Percentiles rank a stretch among this genome's conserved stretches.
Evolutionary conservation across 768 basidiomycete genomes (phyloP).

Genomic region (Tubosaeta sp.): DNA sequence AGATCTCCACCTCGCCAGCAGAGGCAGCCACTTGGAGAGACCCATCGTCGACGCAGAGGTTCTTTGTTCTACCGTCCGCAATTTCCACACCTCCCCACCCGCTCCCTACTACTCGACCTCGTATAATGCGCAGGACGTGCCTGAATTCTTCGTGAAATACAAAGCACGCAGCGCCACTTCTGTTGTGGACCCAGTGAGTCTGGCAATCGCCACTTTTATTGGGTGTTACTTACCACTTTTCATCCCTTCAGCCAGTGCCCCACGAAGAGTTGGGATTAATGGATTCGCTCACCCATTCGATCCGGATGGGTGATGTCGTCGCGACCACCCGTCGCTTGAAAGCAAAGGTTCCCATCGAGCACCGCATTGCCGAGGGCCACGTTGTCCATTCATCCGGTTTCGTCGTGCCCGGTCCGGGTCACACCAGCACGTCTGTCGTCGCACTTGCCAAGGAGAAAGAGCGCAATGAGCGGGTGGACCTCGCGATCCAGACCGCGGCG

Average conservation of each 20-base stretch:
- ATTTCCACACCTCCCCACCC: conserved; percentile 22
- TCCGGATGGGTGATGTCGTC: conserved; percentile 21
- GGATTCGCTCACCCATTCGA: conserved; percentile 18
- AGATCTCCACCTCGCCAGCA: conserved; percentile 34
- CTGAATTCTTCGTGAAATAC: conserved; percentile 26
- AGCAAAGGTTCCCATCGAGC: conserved; percentile 28
- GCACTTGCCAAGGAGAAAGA: conserved; percentile 23
- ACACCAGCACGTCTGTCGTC: conserved; percentile 20
- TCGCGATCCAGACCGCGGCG: conserved; percentile 26
- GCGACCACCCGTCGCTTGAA: conserved; percentile 27
- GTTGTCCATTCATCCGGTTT: conserved; percentile 27
- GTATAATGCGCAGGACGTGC: conserved; percentile 23
- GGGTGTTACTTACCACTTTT: not conserved
- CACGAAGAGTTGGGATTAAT: conserved; percentile 19
- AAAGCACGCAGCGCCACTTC: conserved; percentile 17
- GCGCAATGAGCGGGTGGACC: conserved; percentile 20
- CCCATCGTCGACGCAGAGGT: conserved; percentile 20
- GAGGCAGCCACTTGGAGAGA: conserved; percentile 31
- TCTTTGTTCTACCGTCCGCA: conserved; percentile 6
- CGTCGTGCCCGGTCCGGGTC: conserved; percentile 28
- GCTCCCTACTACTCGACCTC: conserved; percentile 21
- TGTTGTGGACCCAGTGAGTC: conserved; percentile 5
- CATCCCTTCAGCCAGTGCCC: not conserved
- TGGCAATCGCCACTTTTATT: not conserved
- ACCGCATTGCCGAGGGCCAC: conserved; percentile 13